Base-by-base conservation (phyloP, 148 eudicot species). In the Diospyros lotus region DNA sequence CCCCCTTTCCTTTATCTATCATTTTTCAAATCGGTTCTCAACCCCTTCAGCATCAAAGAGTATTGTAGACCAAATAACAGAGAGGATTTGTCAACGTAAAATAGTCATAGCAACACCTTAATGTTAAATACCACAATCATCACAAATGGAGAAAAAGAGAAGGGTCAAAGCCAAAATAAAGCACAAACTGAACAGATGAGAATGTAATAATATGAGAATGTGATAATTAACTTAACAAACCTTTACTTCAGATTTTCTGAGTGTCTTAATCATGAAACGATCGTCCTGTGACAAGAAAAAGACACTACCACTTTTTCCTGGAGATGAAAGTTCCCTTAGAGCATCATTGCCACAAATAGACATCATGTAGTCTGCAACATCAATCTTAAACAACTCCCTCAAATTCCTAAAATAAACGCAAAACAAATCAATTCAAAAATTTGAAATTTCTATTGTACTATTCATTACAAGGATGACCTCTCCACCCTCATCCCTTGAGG, bases 311-410 rank as follows among this genome's bases (percentile, higher is more conserved):
- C 99, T 95, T 82, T 95, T 95, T 48, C 99, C 99, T 13, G 99
- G 97, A 75, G 99, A 95, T 40, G 99, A 95, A 74, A 95, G 87
- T 78, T 95, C 97, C 85, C 99, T 84, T 58, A 95, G 85, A 54
- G 98, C 91, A 82, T 93, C 99, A 81, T 91, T 95, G 73, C 99
- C 99, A 82, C 99, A 95, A 63, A 95, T 91, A 54, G 99, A 92
- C 87, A 95, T 89, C 99, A 95, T 95, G 84, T 95, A 95, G 79
- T 93, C 97, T 55, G 97, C 99, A 84, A 96, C 89, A 84, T 95
- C 99, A 78, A 95, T 93, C 84, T 86, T 89, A 87, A 95, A 95
- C 93, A 95, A 86, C 81, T 95, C 97, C 79, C 99, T 93, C 84
- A 95, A 82, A 75, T 91, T 88, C 86, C 99, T 94, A 58, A 43